Conservation (phyloP, 2,329 filamentous ascomycete genomes). For the Bipolaris cookei region DNA sequence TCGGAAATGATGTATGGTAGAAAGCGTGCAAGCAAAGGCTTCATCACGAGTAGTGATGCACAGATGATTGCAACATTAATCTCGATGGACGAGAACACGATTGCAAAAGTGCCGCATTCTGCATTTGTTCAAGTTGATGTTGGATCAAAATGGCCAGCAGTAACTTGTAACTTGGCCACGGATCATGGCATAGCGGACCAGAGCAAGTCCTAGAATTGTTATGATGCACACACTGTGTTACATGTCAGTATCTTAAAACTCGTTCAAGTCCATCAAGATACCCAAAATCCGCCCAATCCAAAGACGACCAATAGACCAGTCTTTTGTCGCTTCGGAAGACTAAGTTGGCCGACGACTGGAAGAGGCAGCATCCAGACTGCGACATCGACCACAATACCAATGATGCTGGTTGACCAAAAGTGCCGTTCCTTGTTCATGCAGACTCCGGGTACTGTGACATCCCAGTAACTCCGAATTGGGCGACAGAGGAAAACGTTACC, state of each 20-base stretch:
- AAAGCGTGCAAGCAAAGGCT: constrained; percentile 48
- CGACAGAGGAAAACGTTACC: constrained; percentile 40
- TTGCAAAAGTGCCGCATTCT: constrained; percentile 49
- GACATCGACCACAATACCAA: constrained; percentile 42
- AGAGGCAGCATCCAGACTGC: constrained; percentile 43
- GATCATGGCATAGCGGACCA: constrained; percentile 30
- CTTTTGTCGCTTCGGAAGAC: constrained; percentile 43
- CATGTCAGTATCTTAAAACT: neutral
- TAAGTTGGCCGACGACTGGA: constrained; percentile 37
- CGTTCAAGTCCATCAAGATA: neutral
- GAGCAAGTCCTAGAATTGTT: constrained; percentile 37
- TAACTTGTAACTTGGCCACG: constrained; percentile 27
- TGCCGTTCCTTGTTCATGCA: constrained; percentile 36
- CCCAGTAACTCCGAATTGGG: constrained; percentile 38
- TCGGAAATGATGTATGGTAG: constrained; percentile 42
- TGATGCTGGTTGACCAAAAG: constrained; percentile 34
- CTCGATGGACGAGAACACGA: constrained; percentile 53
- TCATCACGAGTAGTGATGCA: constrained; percentile 53
- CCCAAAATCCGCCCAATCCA: constrained; percentile 47
- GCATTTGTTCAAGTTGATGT: neutral
- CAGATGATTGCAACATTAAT: constrained; percentile 55
- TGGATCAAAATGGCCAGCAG: neutral
- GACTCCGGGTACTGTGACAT: constrained; percentile 20
- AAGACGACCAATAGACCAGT: constrained; percentile 43
- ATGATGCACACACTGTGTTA: constrained; percentile 36